phyloP scores from a whole-genome alignment of 2,329 filamentous ascomycete species.

The Alternaria infectoria region DNA sequence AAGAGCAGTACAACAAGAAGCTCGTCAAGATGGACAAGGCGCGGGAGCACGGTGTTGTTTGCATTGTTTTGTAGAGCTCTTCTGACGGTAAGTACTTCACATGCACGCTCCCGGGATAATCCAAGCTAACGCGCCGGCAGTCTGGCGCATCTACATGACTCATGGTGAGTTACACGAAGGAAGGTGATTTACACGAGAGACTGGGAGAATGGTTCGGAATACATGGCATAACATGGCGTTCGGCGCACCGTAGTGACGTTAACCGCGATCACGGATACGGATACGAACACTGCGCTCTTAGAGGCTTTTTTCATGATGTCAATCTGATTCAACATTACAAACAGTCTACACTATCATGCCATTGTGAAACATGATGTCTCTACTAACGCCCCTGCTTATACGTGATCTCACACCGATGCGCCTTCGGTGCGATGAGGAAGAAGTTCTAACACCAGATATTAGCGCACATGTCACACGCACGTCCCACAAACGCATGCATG shows the following conservation, averaged over 20 bases:
- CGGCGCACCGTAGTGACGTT: not conserved
- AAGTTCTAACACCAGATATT: slow-evolving; percentile 35
- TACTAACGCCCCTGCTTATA: slow-evolving; percentile 5
- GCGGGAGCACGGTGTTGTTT: not conserved
- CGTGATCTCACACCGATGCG: slow-evolving; percentile 51
- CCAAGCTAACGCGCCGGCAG: not conserved
- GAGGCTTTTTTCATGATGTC: not conserved
- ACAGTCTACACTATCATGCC: not conserved
- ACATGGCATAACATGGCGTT: not conserved
- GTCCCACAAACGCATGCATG: not conserved
- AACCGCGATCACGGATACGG: not conserved
- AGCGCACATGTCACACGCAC: not conserved
- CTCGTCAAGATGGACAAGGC: not conserved
- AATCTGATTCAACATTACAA: not conserved
- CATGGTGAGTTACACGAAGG: not conserved
- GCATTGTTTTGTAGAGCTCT: not conserved
- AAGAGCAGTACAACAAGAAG: not conserved
- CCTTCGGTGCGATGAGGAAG: slow-evolving; percentile 53
- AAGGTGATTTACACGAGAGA: not conserved
- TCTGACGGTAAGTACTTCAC: not conserved
- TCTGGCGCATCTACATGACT: not conserved
- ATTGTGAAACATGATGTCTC: rapidly evolving
- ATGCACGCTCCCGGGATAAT: not conserved
- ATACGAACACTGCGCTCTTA: not conserved
- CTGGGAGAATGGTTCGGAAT: not conserved